Conservation (phyloP, 2,329 filamentous ascomycete species). For the Cercospora berteroae region DNA sequence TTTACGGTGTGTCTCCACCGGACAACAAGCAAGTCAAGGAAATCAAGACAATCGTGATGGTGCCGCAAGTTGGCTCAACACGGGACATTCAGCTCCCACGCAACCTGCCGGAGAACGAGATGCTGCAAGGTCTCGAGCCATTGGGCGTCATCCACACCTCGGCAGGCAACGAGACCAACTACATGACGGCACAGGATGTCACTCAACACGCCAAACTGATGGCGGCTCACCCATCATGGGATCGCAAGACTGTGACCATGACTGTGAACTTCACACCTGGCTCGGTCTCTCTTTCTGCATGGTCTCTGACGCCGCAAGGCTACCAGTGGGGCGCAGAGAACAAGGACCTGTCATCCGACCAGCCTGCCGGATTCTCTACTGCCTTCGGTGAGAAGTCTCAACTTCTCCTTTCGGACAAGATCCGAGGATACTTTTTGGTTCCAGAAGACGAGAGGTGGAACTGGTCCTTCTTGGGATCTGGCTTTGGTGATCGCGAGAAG, state of each 20-base stretch:
- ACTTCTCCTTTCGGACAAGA: constrained; percentile 85
- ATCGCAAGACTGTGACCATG: constrained; percentile 90
- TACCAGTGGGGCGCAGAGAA: constrained; percentile 98
- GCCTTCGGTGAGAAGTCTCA: constrained; percentile 92
- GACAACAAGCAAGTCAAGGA: constrained; percentile 98
- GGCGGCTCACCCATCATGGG: constrained; percentile 75
- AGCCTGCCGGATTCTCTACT: constrained; percentile 81
- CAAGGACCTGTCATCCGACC: constrained; percentile 86
- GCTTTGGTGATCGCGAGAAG: constrained; percentile 86
- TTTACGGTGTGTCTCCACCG: constrained; percentile 87
- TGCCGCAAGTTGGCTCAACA: constrained; percentile 91
- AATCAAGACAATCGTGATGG: constrained; percentile 92
- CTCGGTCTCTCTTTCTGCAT: constrained; percentile 90
- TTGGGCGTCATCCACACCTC: constrained; percentile 94
- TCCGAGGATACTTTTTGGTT: constrained; percentile 93
- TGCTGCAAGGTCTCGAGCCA: constrained; percentile 80
- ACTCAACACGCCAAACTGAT: constrained; percentile 91
- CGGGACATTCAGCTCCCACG: constrained; percentile 89
- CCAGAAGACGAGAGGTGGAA: constrained; percentile 92
- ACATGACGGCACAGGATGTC: constrained; percentile 94
- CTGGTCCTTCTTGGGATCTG: constrained; percentile 94
- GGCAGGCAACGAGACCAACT: constrained; percentile 89
- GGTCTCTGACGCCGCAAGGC: constrained; percentile 85
- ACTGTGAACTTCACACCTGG: constrained; percentile 95
- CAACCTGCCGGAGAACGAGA: constrained; percentile 86